A percentile compares a stretch with the other conserved stretches of the same genome.
Evolutionary conservation across 805 yeast species (phyloP).

Genomic region (Wickerhamomyces canadensis): DNA sequence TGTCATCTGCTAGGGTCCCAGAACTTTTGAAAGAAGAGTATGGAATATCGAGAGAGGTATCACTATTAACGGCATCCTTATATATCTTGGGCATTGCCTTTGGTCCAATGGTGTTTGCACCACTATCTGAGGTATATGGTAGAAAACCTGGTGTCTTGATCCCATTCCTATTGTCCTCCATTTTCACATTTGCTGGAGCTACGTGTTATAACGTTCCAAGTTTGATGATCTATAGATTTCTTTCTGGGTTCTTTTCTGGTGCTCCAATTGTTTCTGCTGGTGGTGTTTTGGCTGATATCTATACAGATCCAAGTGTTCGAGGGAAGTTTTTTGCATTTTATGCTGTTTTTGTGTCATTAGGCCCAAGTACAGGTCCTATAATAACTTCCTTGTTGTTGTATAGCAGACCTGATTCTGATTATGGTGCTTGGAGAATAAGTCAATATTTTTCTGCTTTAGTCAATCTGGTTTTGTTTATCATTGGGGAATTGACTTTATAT

Average conservation of each 20-base stretch:
- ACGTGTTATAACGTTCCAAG: constrained; percentile 44
- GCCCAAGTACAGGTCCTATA: constrained; percentile 41
- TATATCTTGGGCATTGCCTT: constrained; percentile 63
- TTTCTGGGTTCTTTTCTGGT: constrained; percentile 55
- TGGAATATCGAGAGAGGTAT: constrained; percentile 40
- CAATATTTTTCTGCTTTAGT: constrained; percentile 46
- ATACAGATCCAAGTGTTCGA: constrained; percentile 36
- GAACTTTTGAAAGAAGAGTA: constrained; percentile 29
- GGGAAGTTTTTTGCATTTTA: constrained; percentile 50
- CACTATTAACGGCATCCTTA: constrained; percentile 49
- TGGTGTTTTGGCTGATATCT: constrained; percentile 49
- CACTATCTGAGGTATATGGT: constrained; percentile 39
- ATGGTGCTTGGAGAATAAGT: constrained; percentile 55
- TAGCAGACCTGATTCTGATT: constrained; percentile 24
- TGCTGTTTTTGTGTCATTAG: constrained; percentile 40
- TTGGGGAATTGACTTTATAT: constrained; percentile 31
- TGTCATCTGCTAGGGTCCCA: constrained; percentile 34
- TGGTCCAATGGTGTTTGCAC: constrained; percentile 57
- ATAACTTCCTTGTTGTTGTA: constrained; percentile 43
- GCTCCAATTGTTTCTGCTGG: constrained; percentile 58
- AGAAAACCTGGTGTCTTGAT: constrained; percentile 38
- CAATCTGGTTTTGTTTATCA: constrained; percentile 25
- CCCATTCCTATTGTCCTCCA: constrained; percentile 33
- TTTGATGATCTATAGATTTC: constrained; percentile 48
- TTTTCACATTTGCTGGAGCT: constrained; percentile 47